These are phyloP conservation scores for Epichloe aotearoae DNA, from an alignment of 2,329 filamentous ascomycete genomes.

Conservation along the genomic window DNA sequence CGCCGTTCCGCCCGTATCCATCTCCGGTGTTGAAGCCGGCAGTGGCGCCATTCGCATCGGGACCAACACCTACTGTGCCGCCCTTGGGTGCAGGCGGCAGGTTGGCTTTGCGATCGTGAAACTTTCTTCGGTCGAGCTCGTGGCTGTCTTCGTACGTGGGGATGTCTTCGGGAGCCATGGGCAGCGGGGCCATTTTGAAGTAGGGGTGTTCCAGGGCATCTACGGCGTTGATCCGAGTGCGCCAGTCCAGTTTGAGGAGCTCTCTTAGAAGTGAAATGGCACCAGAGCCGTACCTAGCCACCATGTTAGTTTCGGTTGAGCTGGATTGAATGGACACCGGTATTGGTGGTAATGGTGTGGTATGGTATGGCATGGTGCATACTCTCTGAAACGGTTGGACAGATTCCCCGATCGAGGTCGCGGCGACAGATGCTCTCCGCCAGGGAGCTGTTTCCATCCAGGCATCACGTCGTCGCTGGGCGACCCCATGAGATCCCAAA, in stretches of 20 bases:
- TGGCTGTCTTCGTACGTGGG: slow-evolving; percentile 89
- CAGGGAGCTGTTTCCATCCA: slow-evolving; percentile 71
- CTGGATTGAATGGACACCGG: neutral
- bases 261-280: slow-evolving; percentile 72
- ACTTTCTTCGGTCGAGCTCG: slow-evolving; percentile 87
- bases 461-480: slow-evolving; percentile 90
- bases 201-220: slow-evolving; percentile 89
- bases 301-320: neutral
- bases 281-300: slow-evolving; percentile 44
- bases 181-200: slow-evolving; percentile 67
- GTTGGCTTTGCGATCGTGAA: slow-evolving; percentile 70
- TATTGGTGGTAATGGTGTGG: neutral
- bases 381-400: slow-evolving; percentile 61
- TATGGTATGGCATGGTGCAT: slow-evolving; percentile 13
- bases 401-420: slow-evolving; percentile 51
- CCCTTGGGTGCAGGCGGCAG: slow-evolving; percentile 85
- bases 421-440: slow-evolving; percentile 61
- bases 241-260: slow-evolving; percentile 80
- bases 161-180: slow-evolving; percentile 73
- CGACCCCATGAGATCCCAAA: slow-evolving; percentile 84
- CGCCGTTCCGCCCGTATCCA: slow-evolving; percentile 36
- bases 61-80: slow-evolving; percentile 72
- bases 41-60: slow-evolving; percentile 33
- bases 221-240: slow-evolving; percentile 76
- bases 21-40: slow-evolving; percentile 38